Conservation (phyloP, 164 flowering plant species). For the Liriodendron chinense region DNA sequence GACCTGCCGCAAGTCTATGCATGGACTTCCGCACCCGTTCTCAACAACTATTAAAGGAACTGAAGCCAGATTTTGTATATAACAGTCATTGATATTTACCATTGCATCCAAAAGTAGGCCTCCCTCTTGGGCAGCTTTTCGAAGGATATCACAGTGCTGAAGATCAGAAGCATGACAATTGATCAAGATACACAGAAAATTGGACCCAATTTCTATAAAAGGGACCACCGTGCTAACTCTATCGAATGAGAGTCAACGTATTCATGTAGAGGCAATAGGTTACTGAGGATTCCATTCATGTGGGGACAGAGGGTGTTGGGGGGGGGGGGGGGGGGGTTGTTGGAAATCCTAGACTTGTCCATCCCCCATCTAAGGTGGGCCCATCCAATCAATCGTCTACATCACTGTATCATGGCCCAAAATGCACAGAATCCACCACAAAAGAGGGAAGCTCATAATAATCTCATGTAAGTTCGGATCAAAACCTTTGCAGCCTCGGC, state of each 20-base stretch:
- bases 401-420: background rate
- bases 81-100: conserved; percentile 49
- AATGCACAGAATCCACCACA: background rate
- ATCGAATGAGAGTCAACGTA: background rate
- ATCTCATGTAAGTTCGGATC: background rate
- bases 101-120: conserved; percentile 95
- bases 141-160: conserved; percentile 95
- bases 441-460: background rate
- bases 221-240: background rate
- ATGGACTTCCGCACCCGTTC: conserved; percentile 98
- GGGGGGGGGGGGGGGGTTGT: no score
- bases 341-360: background rate
- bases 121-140: conserved; percentile 94
- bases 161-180: background rate
- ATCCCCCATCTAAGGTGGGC: background rate
- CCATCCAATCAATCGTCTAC: background rate
- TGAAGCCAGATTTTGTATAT: conserved; percentile 44
- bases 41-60: conserved; percentile 94
- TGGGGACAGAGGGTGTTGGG: no score
- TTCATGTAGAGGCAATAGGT: background rate
- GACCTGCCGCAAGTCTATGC: conserved; percentile 94
- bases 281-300: background rate
- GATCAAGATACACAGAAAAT: background rate
- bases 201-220: background rate
- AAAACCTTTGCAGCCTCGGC: conserved; percentile 98